Evolutionary conservation across 768 basidiomycete genomes (phyloP).

Genomic region (Saitozyma podzolica): DNA sequence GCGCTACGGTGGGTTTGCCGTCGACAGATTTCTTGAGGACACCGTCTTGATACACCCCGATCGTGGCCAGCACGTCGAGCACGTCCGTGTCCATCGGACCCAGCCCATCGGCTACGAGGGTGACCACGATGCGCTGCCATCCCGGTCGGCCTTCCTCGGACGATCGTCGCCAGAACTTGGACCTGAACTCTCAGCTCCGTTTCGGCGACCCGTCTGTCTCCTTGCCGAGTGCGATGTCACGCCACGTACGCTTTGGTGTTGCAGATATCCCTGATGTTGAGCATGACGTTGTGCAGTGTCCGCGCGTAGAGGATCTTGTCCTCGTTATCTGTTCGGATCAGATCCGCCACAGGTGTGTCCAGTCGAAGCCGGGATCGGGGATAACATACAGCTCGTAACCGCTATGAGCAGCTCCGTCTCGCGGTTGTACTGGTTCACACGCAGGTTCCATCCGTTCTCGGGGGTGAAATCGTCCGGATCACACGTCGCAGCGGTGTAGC

Average conservation of each 20-base stretch:
- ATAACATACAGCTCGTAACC: slow-evolving; percentile 63
- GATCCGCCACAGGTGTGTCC: no score
- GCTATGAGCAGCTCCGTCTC: slow-evolving; percentile 92
- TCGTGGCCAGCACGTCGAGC: slow-evolving; percentile 80
- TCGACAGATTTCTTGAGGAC: slow-evolving; percentile 80
- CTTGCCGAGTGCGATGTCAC: not conserved
- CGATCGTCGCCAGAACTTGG: slow-evolving; percentile 48
- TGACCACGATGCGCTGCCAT: slow-evolving; percentile 90
- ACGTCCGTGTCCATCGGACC: slow-evolving; percentile 90
- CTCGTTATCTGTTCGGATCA: slow-evolving; percentile 38
- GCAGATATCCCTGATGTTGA: slow-evolving; percentile 95
- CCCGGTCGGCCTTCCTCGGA: slow-evolving; percentile 40
- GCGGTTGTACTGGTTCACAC: slow-evolving; percentile 79
- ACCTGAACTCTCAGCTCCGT: slow-evolving; percentile 4
- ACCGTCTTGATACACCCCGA: slow-evolving; percentile 92
- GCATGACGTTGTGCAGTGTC: slow-evolving; percentile 92
- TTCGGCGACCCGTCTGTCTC: not conserved
- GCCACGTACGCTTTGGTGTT: slow-evolving; percentile 77
- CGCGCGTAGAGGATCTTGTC: slow-evolving; percentile 52
- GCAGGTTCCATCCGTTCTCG: slow-evolving; percentile 78
- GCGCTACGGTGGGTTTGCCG: slow-evolving; percentile 83
- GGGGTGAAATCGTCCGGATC: slow-evolving; percentile 84
- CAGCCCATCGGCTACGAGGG: slow-evolving; percentile 78
- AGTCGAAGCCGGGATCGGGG: slow-evolving; percentile 44
- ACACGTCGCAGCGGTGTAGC: slow-evolving; percentile 85